Evolutionary conservation across 768 basidiomycete genomes (phyloP).

Genomic region (Mycena albidolilacea): DNA sequence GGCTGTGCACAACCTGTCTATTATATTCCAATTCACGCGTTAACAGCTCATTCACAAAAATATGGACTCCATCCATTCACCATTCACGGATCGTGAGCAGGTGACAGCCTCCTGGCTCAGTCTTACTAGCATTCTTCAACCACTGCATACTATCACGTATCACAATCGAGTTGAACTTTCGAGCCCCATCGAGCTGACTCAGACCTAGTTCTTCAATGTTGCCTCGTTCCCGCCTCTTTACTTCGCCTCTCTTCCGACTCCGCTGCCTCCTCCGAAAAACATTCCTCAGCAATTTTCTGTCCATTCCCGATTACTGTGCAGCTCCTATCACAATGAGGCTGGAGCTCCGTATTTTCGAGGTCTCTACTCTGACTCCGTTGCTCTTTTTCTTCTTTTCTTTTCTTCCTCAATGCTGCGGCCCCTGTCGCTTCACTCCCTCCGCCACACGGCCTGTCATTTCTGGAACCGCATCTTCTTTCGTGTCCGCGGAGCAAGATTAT

Average conservation of each 20-base stretch:
- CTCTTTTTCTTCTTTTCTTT: background rate
- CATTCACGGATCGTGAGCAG: no score
- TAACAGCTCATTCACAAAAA: no score
- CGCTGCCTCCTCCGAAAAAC: background rate
- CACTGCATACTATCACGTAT: background rate
- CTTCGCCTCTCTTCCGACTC: background rate
- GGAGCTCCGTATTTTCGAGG: background rate
- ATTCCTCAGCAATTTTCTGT: background rate
- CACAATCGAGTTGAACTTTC: background rate
- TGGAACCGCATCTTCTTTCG: background rate
- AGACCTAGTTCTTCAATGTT: background rate
- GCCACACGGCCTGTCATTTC: slow-evolving; percentile 4
- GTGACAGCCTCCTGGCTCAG: no score
- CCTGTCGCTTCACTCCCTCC: background rate
- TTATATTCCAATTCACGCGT: no score
- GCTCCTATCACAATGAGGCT: background rate
- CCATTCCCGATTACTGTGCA: background rate
- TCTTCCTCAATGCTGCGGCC: background rate
- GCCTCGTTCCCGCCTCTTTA: slow-evolving; percentile 17
- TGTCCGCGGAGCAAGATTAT: background rate
- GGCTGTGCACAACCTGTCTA: no score
- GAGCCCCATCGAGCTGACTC: background rate
- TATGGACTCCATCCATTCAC: no score
- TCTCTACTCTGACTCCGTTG: background rate
- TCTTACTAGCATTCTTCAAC: background rate